These are phyloP conservation scores for Backusella tarrabulga DNA, from an alignment of 192 early-diverging fungal species.

Conservation along the genomic window DNA sequence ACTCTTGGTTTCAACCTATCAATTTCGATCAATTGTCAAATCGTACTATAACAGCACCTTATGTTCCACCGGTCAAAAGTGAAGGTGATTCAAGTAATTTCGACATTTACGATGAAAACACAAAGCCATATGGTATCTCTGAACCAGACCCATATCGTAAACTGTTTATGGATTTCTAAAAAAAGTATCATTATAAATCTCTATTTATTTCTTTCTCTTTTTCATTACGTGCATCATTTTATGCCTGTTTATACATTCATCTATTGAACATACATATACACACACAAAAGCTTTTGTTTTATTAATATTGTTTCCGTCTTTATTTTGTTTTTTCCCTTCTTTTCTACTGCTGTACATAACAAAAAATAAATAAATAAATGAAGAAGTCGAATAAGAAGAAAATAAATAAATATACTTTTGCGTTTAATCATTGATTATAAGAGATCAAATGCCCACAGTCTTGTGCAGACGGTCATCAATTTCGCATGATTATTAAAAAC, in stretches of 20 bases:
- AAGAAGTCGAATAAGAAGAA: neutral
- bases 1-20: constrained; percentile 67
- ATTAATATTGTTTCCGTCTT: neutral
- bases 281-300: neutral
- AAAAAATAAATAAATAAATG: neutral
- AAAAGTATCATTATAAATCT: neutral
- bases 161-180: constrained; percentile 22
- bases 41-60: constrained; percentile 44
- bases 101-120: constrained; percentile 34
- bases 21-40: constrained; percentile 49
- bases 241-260: constrained; percentile 26
- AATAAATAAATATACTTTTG: neutral
- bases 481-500: neutral
- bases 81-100: constrained; percentile 45
- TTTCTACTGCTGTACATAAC: neutral
- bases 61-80: constrained; percentile 45
- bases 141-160: constrained; percentile 14
- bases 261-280: neutral
- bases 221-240: neutral
- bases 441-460: neutral
- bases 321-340: neutral
- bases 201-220: neutral
- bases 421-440: neutral
- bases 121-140: constrained; percentile 11
- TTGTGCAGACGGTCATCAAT: too few species aligned